Evolutionary conservation across 2,329 filamentous ascomycete genomes (phyloP).

Genomic region (Lachnellula hyalina): DNA sequence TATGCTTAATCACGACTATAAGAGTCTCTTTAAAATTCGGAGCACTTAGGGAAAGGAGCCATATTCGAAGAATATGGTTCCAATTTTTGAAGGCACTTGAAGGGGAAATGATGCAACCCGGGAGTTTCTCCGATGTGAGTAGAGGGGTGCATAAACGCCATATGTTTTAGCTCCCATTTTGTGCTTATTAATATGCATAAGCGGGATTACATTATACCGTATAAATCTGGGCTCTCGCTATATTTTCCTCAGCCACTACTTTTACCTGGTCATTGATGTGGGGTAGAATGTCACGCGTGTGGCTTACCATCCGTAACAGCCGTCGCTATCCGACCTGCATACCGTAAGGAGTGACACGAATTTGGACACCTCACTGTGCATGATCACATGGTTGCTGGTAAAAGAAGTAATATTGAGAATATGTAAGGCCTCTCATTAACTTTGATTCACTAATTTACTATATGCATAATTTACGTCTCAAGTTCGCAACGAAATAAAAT

Average conservation of each 20-base stretch:
- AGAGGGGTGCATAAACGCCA: constrained; percentile 9
- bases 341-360: too few species aligned
- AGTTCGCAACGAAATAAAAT: too few species aligned
- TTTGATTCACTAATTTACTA: too few species aligned
- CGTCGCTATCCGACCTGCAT: too few species aligned
- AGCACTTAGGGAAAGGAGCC: constrained; percentile 17
- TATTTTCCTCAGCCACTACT: constrained; percentile 12
- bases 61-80: constrained; percentile 11
- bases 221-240: constrained; percentile 5
- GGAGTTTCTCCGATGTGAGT: constrained; percentile 10
- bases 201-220: constrained; percentile 10
- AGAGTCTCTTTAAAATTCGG: constrained; percentile 14
- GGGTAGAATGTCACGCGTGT: constrained; percentile 9
- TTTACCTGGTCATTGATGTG: constrained; percentile 12
- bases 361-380: too few species aligned
- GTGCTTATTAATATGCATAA: constrained; percentile 14
- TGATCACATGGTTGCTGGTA: too few species aligned
- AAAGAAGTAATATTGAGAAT: too few species aligned
- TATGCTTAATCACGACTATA: constrained; percentile 16
- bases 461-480: too few species aligned
- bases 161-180: constrained; percentile 13
- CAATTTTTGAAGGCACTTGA: constrained; percentile 11
- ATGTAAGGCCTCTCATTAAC: too few species aligned
- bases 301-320: too few species aligned
- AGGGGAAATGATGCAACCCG: constrained; percentile 8